Evolutionary conservation across 1,284 basidiomycete genomes (phyloP).

Genomic region (Thecaphora thlaspeos): DNA sequence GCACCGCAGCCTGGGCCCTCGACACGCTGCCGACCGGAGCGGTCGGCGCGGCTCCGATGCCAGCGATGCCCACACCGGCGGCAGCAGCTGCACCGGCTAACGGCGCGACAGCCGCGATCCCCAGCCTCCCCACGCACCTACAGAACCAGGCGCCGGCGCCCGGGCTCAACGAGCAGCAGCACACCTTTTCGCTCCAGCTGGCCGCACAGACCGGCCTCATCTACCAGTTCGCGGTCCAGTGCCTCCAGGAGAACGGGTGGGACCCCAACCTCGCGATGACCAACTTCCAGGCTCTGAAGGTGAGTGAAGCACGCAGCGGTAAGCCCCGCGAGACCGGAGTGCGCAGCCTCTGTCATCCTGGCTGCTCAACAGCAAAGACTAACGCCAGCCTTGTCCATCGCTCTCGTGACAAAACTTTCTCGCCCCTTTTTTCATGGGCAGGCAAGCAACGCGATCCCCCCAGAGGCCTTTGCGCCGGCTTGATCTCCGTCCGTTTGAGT

Average conservation of each 20-base stretch:
- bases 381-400: too few species aligned
- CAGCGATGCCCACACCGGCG: conserved; percentile 4
- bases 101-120: too few species aligned
- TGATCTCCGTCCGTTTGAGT: too few species aligned
- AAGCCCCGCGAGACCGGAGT: too few species aligned
- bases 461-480: conserved; percentile 35
- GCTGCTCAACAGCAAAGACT: too few species aligned
- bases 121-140: conserved; percentile 28
- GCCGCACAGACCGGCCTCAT: conserved; percentile 54
- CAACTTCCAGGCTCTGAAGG: conserved; percentile 55
- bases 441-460: conserved; percentile 37
- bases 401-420: neutral
- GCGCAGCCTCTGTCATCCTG: too few species aligned
- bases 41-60: conserved; percentile 46
- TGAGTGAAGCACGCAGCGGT: too few species aligned
- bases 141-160: conserved; percentile 33
- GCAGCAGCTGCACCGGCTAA: neutral
- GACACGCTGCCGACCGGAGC: conserved; percentile 38
- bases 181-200: conserved; percentile 54
- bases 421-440: conserved; percentile 1
- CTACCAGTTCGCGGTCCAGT: conserved; percentile 58
- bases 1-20: conserved; percentile 67
- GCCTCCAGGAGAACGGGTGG: conserved; percentile 58
- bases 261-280: conserved; percentile 50
- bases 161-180: conserved; percentile 53